Percentiles rank a stretch among this genome's conserved stretches.
Conservation (phyloP, 805 yeast species). For the Priceomyces fermenticarens region DNA sequence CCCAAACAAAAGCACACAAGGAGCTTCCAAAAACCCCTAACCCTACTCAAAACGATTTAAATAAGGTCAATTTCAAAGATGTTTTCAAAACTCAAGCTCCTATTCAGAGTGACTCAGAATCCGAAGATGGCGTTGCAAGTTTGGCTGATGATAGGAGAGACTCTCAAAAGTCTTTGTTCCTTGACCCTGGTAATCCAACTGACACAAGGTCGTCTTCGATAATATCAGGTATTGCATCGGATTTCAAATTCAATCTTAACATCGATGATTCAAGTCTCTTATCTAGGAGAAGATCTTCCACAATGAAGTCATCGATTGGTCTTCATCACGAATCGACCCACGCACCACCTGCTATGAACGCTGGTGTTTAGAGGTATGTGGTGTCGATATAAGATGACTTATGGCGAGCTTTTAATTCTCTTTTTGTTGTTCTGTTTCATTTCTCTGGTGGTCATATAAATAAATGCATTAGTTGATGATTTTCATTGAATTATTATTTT, state of each 20-base stretch:
- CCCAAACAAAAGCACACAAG: constrained; percentile 25
- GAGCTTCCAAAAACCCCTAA: constrained; percentile 42
- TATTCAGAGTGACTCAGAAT: constrained; percentile 17
- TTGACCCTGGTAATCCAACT: constrained; percentile 18
- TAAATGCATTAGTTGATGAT: no score
- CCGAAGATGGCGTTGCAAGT: constrained; percentile 21
- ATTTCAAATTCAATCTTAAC: constrained; percentile 53
- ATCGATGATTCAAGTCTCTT: constrained; percentile 63
- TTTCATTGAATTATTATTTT: no score
- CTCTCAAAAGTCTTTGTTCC: constrained; percentile 11
- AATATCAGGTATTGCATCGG: constrained; percentile 38
- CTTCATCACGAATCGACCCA: no score
- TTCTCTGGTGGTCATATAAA: no score
- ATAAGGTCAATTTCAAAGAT: constrained; percentile 27
- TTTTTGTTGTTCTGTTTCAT: no score
- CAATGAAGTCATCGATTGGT: constrained; percentile 5
- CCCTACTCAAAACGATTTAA: constrained; percentile 23
- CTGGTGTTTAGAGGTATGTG: no score
- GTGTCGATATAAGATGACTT: no score
- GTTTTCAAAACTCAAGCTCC: constrained; percentile 25
- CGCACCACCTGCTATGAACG: no score
- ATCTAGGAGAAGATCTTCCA: constrained; percentile 48
- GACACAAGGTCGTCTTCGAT: constrained; percentile 39
- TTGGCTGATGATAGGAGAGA: constrained; percentile 11
- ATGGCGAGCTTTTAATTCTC: no score